Conservation (phyloP, 495 filamentous ascomycete species). For the Xylaria venustula region DNA sequence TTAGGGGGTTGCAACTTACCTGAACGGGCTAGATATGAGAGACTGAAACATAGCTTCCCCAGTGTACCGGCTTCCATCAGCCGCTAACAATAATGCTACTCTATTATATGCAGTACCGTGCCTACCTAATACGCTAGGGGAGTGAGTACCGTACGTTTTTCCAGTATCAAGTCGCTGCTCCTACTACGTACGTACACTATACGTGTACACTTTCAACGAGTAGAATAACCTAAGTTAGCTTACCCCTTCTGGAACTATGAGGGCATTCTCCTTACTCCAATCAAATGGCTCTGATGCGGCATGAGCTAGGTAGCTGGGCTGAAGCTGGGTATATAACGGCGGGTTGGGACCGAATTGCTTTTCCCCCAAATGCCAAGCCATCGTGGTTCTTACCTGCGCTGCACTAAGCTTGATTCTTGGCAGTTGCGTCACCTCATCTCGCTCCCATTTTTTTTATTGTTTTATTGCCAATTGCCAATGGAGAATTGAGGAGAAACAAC, state of each 20-base stretch:
- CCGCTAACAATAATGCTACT: slow-evolving; percentile 1
- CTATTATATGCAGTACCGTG: not conserved
- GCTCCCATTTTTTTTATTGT: not conserved
- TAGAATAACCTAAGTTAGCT: too few relatives aligned
- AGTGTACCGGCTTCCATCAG: not conserved
- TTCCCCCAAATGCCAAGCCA: not conserved
- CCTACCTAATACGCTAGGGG: too few relatives aligned
- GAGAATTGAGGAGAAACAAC: not conserved
- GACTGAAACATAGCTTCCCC: slow-evolving; percentile 9
- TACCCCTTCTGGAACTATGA: too few relatives aligned
- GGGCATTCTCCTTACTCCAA: too few relatives aligned
- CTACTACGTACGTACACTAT: too few relatives aligned
- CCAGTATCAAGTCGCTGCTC: not conserved
- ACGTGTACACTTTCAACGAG: too few relatives aligned
- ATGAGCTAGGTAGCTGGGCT: too few relatives aligned
- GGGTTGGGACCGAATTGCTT: not conserved
- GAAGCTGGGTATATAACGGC: not conserved
- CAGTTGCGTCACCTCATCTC: slow-evolving; percentile 9
- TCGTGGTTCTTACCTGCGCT: not conserved
- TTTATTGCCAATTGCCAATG: not conserved
- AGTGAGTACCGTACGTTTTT: too few relatives aligned
- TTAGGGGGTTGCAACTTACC: not conserved
- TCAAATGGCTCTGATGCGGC: too few relatives aligned
- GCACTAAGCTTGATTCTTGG: not conserved
- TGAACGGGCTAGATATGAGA: not conserved